Base-by-base conservation (phyloP, 805 yeast species). In the Cyberlindnera bimundalis region DNA sequence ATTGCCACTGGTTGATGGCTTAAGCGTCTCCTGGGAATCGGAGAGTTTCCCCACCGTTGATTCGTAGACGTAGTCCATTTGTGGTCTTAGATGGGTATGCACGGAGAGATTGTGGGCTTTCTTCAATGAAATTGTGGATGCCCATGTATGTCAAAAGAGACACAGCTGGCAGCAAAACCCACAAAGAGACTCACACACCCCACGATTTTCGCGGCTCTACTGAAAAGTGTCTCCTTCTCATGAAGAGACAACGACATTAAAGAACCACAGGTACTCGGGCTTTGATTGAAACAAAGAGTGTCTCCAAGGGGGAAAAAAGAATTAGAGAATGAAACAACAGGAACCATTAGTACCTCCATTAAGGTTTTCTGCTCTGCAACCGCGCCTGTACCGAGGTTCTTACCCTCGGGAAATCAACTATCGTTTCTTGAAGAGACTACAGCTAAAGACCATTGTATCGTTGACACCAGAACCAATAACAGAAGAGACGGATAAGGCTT, bases 341-440 rank as follows among this genome's bases (percentile, higher is more conserved):
- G 44, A 45, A 29, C 43, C 43, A 2, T 55, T 73, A 4, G 81
- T 80, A 0, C 87, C 96, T 0, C 98, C 99, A 2, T 67, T 90
- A 45, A 71, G 88, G 43, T 93, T 84, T 61, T 78, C 80, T 36
- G 69, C 78, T 13, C 77, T 90, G 3, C 86, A 83, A 52, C 78
- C 84, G 2, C 68, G 74, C 35, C 65, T 91, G 4, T 84, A 80
- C 54, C 65, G 98, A 33, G 98, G 98, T 0, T 83, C 95, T 1
- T 86, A 84, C 52, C 98, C 98, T 1, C 72, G 93, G 38, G 78
- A 79, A 34, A 72, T 81, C 41, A 90, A 88, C 56, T 70, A 76
- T 45, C 70, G 81, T 8, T 93, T 82, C 55, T 65, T 93, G 9
- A 67, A 72, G 47, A 71, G 87, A 25, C 69, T 90, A 24, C 65